Percentiles rank a stretch among this genome's conserved stretches.
Evolutionary conservation across 352 stramenopile species (phyloP).

Genomic region (Pelagophyceae sp.): DNA sequence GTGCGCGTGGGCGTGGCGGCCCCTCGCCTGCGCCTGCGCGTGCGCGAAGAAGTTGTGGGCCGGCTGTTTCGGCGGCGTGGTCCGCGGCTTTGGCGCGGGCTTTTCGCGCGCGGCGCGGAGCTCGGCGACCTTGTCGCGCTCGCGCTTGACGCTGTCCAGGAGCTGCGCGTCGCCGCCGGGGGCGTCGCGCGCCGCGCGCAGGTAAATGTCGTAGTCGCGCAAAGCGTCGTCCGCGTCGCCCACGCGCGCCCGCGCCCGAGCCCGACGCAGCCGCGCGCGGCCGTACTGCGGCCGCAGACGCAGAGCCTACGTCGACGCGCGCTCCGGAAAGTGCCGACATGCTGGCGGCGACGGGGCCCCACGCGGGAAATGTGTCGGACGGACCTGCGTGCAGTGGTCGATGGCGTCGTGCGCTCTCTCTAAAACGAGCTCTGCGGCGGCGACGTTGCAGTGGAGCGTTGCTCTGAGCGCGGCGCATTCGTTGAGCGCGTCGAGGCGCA

Average conservation of each 20-base stretch:
- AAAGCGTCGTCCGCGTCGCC: neutral
- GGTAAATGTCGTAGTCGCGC: constrained; percentile 9
- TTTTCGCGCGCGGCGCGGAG: no score
- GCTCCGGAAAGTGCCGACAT: no score
- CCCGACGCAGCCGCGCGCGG: constrained; percentile 8
- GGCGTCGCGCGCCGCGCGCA: neutral
- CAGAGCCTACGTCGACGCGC: no score
- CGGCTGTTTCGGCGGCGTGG: neutral
- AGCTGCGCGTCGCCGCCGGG: neutral
- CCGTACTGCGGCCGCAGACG: constrained; percentile 1
- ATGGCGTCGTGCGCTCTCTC: neutral
- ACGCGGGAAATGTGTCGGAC: no score
- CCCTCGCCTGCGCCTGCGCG: no score
- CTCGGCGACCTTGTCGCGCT: neutral
- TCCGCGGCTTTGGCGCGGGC: no score
- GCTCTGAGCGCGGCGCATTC: neutral
- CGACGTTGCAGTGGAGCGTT: constrained; percentile 17
- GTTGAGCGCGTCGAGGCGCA: neutral
- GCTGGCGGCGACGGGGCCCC: no score
- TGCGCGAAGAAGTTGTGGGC: no score
- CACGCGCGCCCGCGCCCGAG: neutral
- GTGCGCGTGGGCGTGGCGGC: no score
- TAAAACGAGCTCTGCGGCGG: neutral
- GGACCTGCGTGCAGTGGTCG: neutral
- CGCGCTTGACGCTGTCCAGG: neutral